Conservation (phyloP, 1,139 yeast genomes). For the Blastobotrys aristatus region DNA sequence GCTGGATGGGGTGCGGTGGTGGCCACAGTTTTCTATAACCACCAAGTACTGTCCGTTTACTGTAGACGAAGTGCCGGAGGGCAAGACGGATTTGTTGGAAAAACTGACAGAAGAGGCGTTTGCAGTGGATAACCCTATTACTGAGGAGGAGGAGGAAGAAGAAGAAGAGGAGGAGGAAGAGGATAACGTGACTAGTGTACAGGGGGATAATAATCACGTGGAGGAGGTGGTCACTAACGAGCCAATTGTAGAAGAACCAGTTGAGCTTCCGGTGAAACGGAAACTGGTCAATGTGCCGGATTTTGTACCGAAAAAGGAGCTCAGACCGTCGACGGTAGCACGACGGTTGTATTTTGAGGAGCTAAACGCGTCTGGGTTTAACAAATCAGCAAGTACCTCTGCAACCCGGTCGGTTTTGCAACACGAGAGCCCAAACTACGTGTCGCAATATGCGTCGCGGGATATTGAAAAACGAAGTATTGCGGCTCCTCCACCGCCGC, state of each 20-base stretch:
- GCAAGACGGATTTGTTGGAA: conserved; percentile 13
- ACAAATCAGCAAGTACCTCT: conserved; percentile 53
- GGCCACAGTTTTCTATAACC: conserved; percentile 43
- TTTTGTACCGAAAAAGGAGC: not conserved
- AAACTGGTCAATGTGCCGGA: not conserved
- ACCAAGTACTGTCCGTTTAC: conserved; percentile 66
- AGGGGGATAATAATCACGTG: not conserved
- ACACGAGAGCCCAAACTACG: conserved; percentile 30
- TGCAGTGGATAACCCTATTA: not conserved
- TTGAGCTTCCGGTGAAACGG: not conserved
- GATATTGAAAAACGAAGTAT: conserved; percentile 49
- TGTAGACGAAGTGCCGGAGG: conserved; percentile 35
- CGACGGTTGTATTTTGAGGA: conserved; percentile 41
- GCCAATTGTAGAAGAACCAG: not conserved
- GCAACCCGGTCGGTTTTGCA: conserved; percentile 35
- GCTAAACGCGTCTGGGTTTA: conserved; percentile 76
- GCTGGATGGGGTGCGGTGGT: conserved; percentile 43
- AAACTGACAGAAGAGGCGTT: conserved; percentile 3
- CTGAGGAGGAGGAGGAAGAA: conserved; percentile 5
- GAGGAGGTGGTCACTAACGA: not conserved
- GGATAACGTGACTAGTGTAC: not conserved
- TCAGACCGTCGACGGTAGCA: not conserved
- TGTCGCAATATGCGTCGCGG: conserved; percentile 46
- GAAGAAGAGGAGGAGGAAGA: conserved; percentile 8
- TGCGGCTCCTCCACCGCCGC: conserved; percentile 1